Base-by-base conservation (phyloP, 2,329 filamentous ascomycete genomes). In the Penicillium sp. region DNA sequence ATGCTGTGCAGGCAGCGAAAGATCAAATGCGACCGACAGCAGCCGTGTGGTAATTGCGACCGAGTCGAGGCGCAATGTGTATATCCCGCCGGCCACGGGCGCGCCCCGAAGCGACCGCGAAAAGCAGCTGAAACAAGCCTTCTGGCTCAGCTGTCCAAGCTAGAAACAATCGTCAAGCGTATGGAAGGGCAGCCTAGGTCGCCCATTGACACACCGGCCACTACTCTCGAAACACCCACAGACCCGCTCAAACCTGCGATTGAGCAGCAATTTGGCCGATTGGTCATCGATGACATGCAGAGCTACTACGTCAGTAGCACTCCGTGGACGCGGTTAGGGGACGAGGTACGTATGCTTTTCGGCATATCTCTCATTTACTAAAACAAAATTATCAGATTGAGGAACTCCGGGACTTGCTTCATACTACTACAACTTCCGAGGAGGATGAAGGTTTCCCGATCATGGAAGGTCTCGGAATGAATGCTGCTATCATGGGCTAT, bases 251-350 rank as follows among this genome's bases (percentile, higher is more conserved):
- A 62, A 75, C 41, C 59, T 8, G n/a, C 30, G 8, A 44, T 54
- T 19, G 63, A 60, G 29, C 48, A 75, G 49, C 76, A 84, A 53
- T 84, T 88, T 68, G 86, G 86, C 17, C 78, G 86, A 29, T 73
- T 89, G 57, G 83, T 88, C 1, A 82, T 88, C 53, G 85, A 86
- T 64, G 84, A 87, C 63, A 85, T 84, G 29, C 80, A 81, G 66
- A 88, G 84, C 67, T 78, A 85, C 61, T 88, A 89, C 71, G 84
- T 88, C 68, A 88, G 85, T 71, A 88, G 85, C 69, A 83, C 82
- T 23, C 86, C 88, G 65, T 88, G 85, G 85, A 84, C 85, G 3
- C 85, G 81, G 65, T 75, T 89, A 65, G 86, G 84, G 59, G 85
- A 86, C 57, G 85, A 87, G 76, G 82, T 83, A 68, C 11, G 82